Percentiles rank a stretch among this genome's conserved stretches.
Evolutionary conservation across 2,329 filamentous ascomycete genomes (phyloP).

Genomic region (Cytospora schulzeri): DNA sequence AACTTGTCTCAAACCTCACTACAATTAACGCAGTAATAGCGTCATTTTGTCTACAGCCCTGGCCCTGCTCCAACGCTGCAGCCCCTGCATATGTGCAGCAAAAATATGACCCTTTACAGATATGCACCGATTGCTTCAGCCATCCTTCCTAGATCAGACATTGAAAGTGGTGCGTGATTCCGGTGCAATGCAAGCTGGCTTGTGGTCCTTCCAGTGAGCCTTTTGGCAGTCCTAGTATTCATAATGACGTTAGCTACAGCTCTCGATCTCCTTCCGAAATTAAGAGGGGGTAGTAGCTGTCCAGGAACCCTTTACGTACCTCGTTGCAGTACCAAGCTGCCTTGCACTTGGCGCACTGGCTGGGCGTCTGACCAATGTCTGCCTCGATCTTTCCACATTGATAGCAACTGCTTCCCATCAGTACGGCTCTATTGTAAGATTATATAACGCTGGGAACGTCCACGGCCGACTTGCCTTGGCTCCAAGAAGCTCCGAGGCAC

Average conservation of each 20-base stretch:
- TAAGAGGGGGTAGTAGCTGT: not conserved
- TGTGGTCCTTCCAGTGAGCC: conserved; percentile 25
- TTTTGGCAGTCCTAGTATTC: conserved; percentile 27
- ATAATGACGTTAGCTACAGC: not conserved
- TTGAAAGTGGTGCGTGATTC: too few species aligned
- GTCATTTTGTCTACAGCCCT: too few species aligned
- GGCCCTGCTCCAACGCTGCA: too few species aligned
- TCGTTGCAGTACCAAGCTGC: conserved; percentile 29
- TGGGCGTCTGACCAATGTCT: conserved; percentile 23
- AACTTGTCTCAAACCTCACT: too few species aligned
- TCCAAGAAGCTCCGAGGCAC: conserved; percentile 28
- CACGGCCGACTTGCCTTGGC: conserved; percentile 20
- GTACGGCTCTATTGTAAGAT: too few species aligned
- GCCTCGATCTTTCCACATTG: conserved; percentile 30
- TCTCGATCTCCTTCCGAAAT: not conserved
- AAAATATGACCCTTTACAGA: too few species aligned
- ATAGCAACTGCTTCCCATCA: conserved; percentile 30
- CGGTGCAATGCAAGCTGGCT: conserved; percentile 15
- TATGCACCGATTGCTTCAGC: too few species aligned
- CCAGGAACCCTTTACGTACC: conserved; percentile 11
- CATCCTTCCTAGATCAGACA: too few species aligned
- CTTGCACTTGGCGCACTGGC: conserved; percentile 27
- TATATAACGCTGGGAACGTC: not conserved
- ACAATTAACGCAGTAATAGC: too few species aligned
- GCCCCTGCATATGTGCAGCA: too few species aligned